These are phyloP conservation scores for Pilaira anomala DNA, from an alignment of 192 early-diverging fungal genomes.

Conservation along the genomic window DNA sequence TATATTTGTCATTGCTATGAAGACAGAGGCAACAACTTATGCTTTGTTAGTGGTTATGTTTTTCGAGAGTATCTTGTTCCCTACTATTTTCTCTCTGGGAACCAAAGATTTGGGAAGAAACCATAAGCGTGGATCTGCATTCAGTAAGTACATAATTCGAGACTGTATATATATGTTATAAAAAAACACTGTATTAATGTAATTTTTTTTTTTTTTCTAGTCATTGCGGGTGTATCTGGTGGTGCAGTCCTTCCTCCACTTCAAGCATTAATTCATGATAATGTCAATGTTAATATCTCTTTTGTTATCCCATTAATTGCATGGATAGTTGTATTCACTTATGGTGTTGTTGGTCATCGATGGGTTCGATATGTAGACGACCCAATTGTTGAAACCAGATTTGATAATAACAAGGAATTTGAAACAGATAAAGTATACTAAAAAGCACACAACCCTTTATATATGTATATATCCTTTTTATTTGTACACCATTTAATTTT, in stretches of 20 bases:
- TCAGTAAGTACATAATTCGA: constrained; percentile 23
- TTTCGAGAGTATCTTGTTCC: constrained; percentile 36
- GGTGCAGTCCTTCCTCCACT: constrained; percentile 29
- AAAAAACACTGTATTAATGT: too few species aligned
- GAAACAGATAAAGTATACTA: too few species aligned
- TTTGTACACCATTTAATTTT: too few species aligned
- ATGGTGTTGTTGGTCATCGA: constrained; percentile 15
- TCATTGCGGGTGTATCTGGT: constrained; percentile 32
- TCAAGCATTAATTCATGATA: constrained; percentile 27
- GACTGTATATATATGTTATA: not conserved
- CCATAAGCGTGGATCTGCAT: constrained; percentile 26
- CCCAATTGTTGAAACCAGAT: not conserved
- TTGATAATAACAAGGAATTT: too few species aligned
- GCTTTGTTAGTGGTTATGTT: constrained; percentile 31
- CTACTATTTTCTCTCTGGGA: constrained; percentile 32
- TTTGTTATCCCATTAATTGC: constrained; percentile 23
- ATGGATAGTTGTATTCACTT: constrained; percentile 22
- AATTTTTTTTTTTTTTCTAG: too few species aligned
- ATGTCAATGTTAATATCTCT: constrained; percentile 14
- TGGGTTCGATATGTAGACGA: constrained; percentile 25
- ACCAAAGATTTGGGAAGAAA: constrained; percentile 31
- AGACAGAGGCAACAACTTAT: constrained; percentile 18
- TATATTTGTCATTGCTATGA: constrained; percentile 25
- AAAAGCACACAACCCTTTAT: too few species aligned
- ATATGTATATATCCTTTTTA: too few species aligned